Conservation (phyloP, 176 grass and related monocot species). For the Carex myosuroides region DNA sequence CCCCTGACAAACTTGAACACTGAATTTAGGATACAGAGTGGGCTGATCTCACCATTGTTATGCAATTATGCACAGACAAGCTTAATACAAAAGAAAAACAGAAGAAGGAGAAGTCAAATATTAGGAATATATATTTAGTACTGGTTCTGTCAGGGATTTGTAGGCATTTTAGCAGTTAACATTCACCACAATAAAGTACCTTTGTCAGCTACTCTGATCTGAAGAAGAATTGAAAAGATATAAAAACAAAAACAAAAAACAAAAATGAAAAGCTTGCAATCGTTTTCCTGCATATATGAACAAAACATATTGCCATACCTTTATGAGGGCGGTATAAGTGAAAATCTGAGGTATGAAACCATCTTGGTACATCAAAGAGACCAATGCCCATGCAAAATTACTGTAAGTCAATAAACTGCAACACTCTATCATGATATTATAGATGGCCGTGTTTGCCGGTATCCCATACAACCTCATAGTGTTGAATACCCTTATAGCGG, state of each 20-base stretch:
- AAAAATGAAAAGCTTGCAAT: not conserved
- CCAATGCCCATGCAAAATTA: conserved; percentile 48
- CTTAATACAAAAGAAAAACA: not conserved
- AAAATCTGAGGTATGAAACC: conserved; percentile 38
- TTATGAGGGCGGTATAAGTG: conserved; percentile 62
- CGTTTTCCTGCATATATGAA: not conserved
- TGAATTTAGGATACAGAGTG: not conserved
- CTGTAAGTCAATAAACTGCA: conserved; percentile 44
- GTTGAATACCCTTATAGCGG: conserved; percentile 58
- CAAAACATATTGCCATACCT: conserved; percentile 26
- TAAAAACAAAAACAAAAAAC: not conserved
- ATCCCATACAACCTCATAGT: conserved; percentile 50
- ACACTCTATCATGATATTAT: conserved; percentile 82
- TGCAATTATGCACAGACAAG: not conserved
- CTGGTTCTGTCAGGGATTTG: not conserved
- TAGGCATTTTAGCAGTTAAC: not conserved
- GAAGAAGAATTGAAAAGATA: too few relatives aligned
- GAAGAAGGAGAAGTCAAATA: not conserved
- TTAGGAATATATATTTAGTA: not conserved
- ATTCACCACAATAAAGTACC: not conserved
- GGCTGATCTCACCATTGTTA: not conserved
- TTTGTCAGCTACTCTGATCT: not conserved
- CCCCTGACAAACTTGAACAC: not conserved
- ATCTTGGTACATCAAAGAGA: conserved; percentile 78
- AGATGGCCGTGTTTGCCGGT: conserved; percentile 46